phyloP scores from a whole-genome alignment of 2,329 filamentous ascomycete species.

The Ambrosiella cleistominuta region DNA sequence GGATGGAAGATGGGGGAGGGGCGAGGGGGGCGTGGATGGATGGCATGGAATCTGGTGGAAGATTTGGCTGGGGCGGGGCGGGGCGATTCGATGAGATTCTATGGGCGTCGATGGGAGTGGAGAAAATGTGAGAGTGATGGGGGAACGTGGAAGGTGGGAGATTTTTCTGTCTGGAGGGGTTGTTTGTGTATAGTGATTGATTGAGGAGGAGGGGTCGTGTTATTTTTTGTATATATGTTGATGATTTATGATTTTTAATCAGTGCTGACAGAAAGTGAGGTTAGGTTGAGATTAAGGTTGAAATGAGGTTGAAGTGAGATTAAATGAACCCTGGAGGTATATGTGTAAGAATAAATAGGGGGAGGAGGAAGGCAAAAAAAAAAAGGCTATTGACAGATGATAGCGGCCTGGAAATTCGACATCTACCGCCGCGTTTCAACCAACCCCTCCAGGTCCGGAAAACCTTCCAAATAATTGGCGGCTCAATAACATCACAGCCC shows the following conservation, averaged over 20 bases:
- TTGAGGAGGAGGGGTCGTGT: neutral
- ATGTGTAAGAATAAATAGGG: neutral
- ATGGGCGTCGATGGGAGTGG: neutral
- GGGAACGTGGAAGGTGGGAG: neutral
- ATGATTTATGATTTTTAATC: no score
- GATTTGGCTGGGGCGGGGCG: neutral
- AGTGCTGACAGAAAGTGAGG: no score
- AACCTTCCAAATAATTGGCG: no score
- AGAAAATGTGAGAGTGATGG: neutral
- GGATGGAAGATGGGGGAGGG: neutral
- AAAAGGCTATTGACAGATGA: no score
- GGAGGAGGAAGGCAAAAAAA: neutral
- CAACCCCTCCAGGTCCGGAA: no score
- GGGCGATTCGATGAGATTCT: conserved; percentile 1
- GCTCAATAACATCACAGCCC: no score
- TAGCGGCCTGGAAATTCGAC: no score
- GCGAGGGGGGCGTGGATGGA: neutral
- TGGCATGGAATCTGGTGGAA: neutral
- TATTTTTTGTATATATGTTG: no score
- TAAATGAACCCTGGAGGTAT: neutral
- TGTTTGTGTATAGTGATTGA: neutral
- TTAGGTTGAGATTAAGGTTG: no score
- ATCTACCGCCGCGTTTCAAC: no score
- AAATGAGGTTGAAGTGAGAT: no score
- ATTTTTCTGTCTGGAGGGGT: neutral